phyloP scores from a whole-genome alignment of 2,329 filamentous ascomycete species.

The Elsinoe australis region DNA sequence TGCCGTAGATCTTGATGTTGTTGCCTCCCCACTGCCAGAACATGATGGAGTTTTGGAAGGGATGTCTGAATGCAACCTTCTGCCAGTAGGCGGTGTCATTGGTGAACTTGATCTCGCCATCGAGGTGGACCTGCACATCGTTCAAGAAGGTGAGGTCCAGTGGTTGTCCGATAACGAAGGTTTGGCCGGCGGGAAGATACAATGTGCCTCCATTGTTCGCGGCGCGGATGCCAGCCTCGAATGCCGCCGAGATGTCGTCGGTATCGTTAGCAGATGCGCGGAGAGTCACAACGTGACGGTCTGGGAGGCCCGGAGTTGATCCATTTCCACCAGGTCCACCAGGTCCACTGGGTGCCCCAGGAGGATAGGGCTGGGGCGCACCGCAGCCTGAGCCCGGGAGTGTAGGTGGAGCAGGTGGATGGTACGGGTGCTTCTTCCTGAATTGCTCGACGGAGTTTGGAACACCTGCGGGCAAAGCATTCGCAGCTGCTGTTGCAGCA shows the following conservation, averaged over 20 bases:
- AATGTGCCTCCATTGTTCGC: constrained; percentile 55
- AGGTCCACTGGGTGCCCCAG: background rate
- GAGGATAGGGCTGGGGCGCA: background rate
- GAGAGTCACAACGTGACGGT: constrained; percentile 45
- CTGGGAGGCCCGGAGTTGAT: constrained; percentile 17
- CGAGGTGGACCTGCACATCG: constrained; percentile 51
- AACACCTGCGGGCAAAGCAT: background rate
- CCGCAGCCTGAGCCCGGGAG: background rate
- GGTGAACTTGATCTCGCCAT: constrained; percentile 50
- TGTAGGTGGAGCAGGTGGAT: background rate
- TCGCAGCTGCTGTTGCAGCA: background rate
- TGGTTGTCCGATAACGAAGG: constrained; percentile 52
- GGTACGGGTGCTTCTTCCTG: constrained; percentile 3
- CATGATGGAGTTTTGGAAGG: constrained; percentile 49
- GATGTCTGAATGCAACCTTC: constrained; percentile 44
- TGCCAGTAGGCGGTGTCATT: constrained; percentile 44
- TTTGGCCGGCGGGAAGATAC: constrained; percentile 46
- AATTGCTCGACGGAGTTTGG: background rate
- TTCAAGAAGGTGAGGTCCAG: constrained; percentile 52
- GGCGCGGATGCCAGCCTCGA: constrained; percentile 46
- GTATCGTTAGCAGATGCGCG: constrained; percentile 46
- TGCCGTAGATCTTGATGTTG: constrained; percentile 53
- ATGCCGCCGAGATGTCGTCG: constrained; percentile 51
- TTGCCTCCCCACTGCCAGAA: constrained; percentile 59
- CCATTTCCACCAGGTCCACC: constrained; percentile 16